Evolutionary conservation across 2,329 filamentous ascomycete genomes (phyloP).

Genomic region (Fusarium sp.): DNA sequence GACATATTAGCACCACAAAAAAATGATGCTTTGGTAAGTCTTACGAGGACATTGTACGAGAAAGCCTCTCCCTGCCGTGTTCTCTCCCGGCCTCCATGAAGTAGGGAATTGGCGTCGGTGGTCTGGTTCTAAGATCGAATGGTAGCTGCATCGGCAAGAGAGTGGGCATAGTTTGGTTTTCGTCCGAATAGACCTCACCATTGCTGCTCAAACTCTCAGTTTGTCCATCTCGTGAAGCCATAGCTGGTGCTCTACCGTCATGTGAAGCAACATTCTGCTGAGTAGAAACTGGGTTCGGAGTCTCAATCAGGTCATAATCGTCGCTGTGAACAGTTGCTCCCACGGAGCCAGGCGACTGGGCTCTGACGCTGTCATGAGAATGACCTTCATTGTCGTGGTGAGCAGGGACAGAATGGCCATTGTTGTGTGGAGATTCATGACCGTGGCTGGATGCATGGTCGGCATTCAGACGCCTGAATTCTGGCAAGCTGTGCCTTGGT

Average conservation of each 20-base stretch:
- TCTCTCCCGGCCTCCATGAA: background rate
- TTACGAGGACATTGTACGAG: constrained; percentile 2
- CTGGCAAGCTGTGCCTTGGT: background rate
- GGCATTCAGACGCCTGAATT: background rate
- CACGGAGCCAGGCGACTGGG: constrained; percentile 42
- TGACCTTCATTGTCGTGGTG: background rate
- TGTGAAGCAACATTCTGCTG: background rate
- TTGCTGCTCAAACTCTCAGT: background rate
- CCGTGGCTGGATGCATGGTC: background rate
- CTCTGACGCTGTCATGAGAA: constrained; percentile 1
- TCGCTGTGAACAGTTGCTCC: constrained; percentile 51
- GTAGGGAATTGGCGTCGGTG: constrained; percentile 1
- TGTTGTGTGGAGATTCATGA: background rate
- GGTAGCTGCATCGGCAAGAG: constrained; percentile 30
- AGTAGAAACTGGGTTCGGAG: background rate
- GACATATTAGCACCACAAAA: background rate
- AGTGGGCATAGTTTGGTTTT: constrained; percentile 25
- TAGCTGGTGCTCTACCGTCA: background rate
- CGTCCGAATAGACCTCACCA: constrained; percentile 17
- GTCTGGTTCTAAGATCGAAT: constrained; percentile 8
- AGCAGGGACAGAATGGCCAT: background rate
- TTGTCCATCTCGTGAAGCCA: background rate
- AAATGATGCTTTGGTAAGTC: background rate
- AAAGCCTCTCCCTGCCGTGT: background rate
- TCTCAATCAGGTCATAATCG: constrained; percentile 43